Evolutionary conservation across 2,329 filamentous ascomycete species (phyloP), one percentile per base, ranked within the genome.

Genomic region (Phaeoacremonium minimum): DNA sequence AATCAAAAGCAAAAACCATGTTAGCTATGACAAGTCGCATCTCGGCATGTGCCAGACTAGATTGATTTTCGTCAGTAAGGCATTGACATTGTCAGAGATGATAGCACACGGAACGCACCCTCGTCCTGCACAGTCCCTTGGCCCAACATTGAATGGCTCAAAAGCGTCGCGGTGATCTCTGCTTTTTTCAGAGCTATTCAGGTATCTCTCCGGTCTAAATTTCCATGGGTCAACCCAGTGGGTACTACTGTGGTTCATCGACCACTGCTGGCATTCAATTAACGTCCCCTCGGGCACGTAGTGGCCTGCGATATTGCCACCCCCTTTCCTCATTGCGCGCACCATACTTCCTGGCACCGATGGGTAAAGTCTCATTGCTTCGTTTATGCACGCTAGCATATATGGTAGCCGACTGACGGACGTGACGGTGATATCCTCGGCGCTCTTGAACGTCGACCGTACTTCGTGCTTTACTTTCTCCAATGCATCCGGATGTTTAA

Each of bases 181-280:
- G n/a, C n/a, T n/a, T n/a, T 44, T 36, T 1, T 45, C 46, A 45
- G 66, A 75, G 4, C 51, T 52, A 5, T 52, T 56, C 1, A 67
- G 47, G 58, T 67, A 76, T 0, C 73, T 58, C 46, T 77, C 69
- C 0, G 73, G 73, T 5, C 54, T 56, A 46, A 65, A 78, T 0
- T 47, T 49, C 15, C 64, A 52, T 1, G 73, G 63, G 2, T 69
- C 56, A 8, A 53, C 55, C 47, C 73, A 77, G 45, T 70, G 57
- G 8, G 52, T 47, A 2, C 61, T 53, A 33, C 63, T 64, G 41
- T 63, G 63, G 43, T 66, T 66, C n/a, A 65, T 54, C 3, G 67
- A 55, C 47, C 58, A 70, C 26, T 73, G 68, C 30, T 62, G 58
- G 2, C 72, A 53, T 1, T 59, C 56, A 0, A 74, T 56, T 4